phyloP scores from a whole-genome alignment of 2,329 filamentous ascomycete genomes.

The Talaromyces sp. region DNA sequence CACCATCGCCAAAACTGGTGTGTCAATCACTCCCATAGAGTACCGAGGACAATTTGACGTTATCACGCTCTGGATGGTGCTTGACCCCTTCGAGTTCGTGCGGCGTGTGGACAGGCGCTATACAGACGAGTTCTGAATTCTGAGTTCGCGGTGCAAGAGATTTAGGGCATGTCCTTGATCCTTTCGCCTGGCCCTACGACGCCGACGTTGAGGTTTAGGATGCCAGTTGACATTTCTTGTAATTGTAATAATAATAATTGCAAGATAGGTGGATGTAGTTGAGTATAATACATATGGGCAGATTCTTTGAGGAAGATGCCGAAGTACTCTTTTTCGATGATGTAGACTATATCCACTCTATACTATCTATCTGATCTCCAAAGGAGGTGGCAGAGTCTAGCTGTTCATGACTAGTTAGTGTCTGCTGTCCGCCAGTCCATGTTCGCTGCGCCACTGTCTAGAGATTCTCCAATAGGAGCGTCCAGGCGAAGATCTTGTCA shows the following conservation, averaged over 20 bases:
- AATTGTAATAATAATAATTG: background rate
- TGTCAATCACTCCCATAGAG: background rate
- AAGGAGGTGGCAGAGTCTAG: background rate
- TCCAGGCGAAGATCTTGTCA: background rate
- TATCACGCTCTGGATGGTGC: background rate
- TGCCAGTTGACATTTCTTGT: background rate
- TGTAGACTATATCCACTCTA: background rate
- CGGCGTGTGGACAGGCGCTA: background rate
- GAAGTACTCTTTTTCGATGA: background rate
- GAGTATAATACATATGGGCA: too few species aligned
- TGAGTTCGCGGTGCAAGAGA: background rate
- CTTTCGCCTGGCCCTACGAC: background rate
- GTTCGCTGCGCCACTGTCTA: background rate
- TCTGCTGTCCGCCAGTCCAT: background rate
- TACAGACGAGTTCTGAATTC: background rate
- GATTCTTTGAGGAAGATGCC: too few species aligned
- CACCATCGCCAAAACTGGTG: background rate
- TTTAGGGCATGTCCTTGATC: background rate
- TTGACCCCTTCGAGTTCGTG: background rate
- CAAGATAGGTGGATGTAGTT: background rate
- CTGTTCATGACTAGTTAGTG: background rate
- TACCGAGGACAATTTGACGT: background rate
- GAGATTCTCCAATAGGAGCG: background rate
- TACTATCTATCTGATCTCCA: background rate
- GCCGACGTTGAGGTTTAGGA: background rate